Evolutionary conservation across 192 early-diverging fungal genomes (phyloP), one percentile per base, ranked within the genome.

Genomic region (Backusella sp.): DNA sequence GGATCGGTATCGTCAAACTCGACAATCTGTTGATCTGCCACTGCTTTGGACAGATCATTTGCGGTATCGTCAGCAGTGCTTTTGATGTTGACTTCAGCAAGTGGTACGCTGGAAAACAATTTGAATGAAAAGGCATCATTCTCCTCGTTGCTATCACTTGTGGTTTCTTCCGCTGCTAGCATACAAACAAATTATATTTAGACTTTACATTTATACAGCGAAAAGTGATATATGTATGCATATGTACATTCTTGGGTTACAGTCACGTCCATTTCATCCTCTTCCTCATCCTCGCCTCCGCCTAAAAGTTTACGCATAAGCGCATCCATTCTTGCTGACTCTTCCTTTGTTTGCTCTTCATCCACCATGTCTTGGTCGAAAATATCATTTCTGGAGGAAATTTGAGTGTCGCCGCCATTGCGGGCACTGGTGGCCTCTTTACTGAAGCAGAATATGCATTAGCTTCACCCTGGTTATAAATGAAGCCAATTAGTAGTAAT

Each of bases 1-100:
- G 77, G 77, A 34, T 79, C 77, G 1, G n/a, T 62, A 62, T 79
- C 77, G 35, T 79, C 77, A 68, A 74, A 73, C 6, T 79, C 77
- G 6, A 73, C 19, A 30, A 65, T 26, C 53, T 79, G 77, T 26
- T 74, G 72, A 41, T 52, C 59, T 17, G 80, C 76, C 6, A 77
- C 68, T 59, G 68, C 37, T 67, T 72, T 52, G 7, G 73, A 19
- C 14, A 77, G 21, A 6, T 70, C 65, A 35, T 75, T 73, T 4
- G 21, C 14, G 6, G 35, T 62, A 62, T 62, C 12, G 23, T 75
- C 70, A 12, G 67, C 73, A 9, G 26, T 32, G 15, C 66, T 73
- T n/a, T 71, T 23, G n/a, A 81, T 73, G 21, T 34, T 68, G 1
- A 81, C 73, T 56, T 75, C 70, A n/a, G 75, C 32, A 17, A 81